Conservation (phyloP, 129 eudicot genomes). For the Oenanthe sinensis region DNA sequence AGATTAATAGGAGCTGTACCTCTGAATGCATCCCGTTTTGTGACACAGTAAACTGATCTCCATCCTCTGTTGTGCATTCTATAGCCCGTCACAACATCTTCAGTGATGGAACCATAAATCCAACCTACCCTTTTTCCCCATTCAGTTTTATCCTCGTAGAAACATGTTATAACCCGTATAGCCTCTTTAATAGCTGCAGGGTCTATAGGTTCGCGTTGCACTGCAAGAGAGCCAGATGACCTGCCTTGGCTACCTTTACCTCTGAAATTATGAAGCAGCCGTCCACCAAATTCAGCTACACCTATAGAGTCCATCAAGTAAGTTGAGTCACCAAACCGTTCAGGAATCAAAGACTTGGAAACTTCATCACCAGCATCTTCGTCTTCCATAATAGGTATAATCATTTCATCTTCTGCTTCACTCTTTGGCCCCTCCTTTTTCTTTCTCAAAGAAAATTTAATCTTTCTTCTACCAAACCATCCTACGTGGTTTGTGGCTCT, state of each 20-base stretch:
- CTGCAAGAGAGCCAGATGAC: conserved; percentile 55
- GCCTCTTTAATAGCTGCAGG: conserved; percentile 56
- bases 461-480: conserved; percentile 42
- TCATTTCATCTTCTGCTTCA: conserved; percentile 30
- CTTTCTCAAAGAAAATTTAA: conserved; percentile 24
- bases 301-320: conserved; percentile 35
- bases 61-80: conserved; percentile 61
- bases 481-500: conserved; percentile 59
- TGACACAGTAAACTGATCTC: conserved; percentile 62
- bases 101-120: conserved; percentile 61
- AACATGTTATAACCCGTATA: conserved; percentile 47
- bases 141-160: conserved; percentile 55
- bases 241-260: conserved; percentile 50
- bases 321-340: conserved; percentile 43
- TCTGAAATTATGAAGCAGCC: conserved; percentile 43
- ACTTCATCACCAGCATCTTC: conserved; percentile 26
- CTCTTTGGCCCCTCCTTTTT: conserved; percentile 12
- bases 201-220: conserved; percentile 56
- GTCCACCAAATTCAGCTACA: conserved; percentile 54
- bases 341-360: conserved; percentile 27
- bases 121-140: conserved; percentile 63
- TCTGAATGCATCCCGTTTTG: conserved; percentile 52
- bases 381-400: conserved; percentile 30
- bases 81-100: conserved; percentile 60
- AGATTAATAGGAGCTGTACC: conserved; percentile 67